Evolutionary conservation across 2,329 filamentous ascomycete genomes (phyloP), one percentile per base, ranked within the genome.

Genomic region (Talaromyces piceae): DNA sequence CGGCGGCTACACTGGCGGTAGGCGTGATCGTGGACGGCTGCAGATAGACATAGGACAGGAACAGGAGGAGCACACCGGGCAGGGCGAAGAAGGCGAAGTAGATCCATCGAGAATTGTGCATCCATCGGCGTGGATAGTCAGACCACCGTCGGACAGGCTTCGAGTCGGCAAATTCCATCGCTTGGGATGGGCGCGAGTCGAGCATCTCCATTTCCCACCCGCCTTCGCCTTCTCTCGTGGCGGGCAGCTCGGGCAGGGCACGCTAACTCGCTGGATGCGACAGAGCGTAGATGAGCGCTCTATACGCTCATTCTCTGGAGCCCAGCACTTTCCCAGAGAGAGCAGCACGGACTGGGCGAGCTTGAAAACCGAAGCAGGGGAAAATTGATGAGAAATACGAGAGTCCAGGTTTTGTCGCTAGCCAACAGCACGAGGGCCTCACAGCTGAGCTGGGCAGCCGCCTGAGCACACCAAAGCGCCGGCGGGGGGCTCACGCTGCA

Each of bases 61-160:
- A 45, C 12, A 53, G 46, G 22, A 53, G 41, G 12, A 53, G 37
- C 12, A 53, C 13, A 6, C 51, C 51, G 20, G 41, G 28, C 2
- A 48, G 25, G 4, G 51, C 46, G 30, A 53, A 23, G 41, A 53
- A 49, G n/a, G 49, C 26, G 41, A 53, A 45, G 45, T 49, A 49
- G 26, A 47, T 45, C 51, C 48, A 49, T 22, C 51, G 46, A 2
- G 51, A 53, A 28, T 33, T 28, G 23, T 48, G 45, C 9, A 37
- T 7, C 9, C 49, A 46, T 11, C 28, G 44, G 5, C 51, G 51
- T 9, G 51, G 51, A 30, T 41, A 31, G 26, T 53, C 41, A 13
- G 39, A 20, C 51, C 46, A 53, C 18, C 47, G 46, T 33, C 51
- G 48, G 9, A 39, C 23, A 3, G 47, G 44, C 43, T 53, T 53